Base-by-base conservation (phyloP, 768 basidiomycete genomes). In the Boletus huronensis region DNA sequence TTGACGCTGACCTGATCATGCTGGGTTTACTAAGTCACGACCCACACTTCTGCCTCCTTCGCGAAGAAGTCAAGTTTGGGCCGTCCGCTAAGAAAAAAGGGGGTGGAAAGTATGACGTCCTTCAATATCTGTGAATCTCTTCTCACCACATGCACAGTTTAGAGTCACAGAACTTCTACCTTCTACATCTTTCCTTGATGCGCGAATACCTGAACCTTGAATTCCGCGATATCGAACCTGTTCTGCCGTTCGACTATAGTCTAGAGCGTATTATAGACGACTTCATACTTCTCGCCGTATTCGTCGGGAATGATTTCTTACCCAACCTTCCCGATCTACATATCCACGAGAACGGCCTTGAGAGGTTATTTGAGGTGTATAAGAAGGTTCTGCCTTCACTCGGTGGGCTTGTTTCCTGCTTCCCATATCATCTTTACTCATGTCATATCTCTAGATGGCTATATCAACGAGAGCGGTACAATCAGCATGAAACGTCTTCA, bases 1-100 rank as follows among this genome's bases (percentile, higher is more conserved):
- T 99, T 34, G 97, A 99, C 68, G 97, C 97, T 31, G 97, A 99
- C 75, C 74, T 99, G 60, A 92, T 99, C 73, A 99, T 99, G 97
- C 79, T 99, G 64, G 95, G 95, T 25, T 76, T 99, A 40, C 77
- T 98, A 65, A 95, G 92, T 68, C 97, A 98, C 72, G 97, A 99
- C 72, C 97, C 97, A 2, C 97, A 99, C 74, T 99, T 98, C 73
- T 98, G 96, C 73, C 77, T 98, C 52, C 76, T 99, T 61, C 85
- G 97, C 52, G 97, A 99, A 74, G 97, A 99, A 72, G 97, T 99
- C 66, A 95, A 96, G 68, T 98, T 99, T 74, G 96, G 97, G 8
- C 88, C 92, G 25, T 73, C 83, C 17, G 70, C 83, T 53, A 82
- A 76, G 72, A 90, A 82, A 77, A 95, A 92, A 73, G 78, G 78